Evolutionary conservation across 495 filamentous ascomycete species (phyloP).

Genomic region (Trypethelium eluteriae): DNA sequence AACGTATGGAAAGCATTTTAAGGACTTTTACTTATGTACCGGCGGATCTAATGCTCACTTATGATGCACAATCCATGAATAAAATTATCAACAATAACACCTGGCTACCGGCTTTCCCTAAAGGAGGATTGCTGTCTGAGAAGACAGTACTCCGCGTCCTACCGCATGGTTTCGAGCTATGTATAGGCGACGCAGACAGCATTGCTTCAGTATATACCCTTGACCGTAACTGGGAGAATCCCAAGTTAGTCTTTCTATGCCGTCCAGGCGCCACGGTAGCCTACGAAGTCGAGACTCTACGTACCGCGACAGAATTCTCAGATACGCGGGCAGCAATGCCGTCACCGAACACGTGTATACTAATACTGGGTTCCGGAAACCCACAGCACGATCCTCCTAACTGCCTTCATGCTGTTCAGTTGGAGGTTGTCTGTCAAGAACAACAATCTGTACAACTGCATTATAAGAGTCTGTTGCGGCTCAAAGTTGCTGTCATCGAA

Average conservation of each 20-base stretch:
- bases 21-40: background rate
- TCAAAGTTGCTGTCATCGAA: background rate
- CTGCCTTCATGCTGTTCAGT: background rate
- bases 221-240: background rate
- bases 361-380: background rate
- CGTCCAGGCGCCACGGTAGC: background rate
- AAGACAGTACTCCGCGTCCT: background rate
- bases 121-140: background rate
- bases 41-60: background rate
- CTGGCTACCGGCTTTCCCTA: background rate
- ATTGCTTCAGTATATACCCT: background rate
- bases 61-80: background rate
- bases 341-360: background rate
- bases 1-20: background rate
- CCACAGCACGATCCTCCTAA: background rate
- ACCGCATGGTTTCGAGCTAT: conserved; percentile 1
- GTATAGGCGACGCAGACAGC: background rate
- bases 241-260: background rate
- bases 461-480: background rate
- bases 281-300: background rate
- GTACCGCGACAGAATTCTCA: background rate
- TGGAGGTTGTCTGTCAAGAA: background rate
- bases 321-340: background rate
- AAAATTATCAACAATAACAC: background rate
- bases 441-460: background rate